phyloP scores from a whole-genome alignment of 495 filamentous ascomycete species.

The Aspergillus bridgeri region DNA sequence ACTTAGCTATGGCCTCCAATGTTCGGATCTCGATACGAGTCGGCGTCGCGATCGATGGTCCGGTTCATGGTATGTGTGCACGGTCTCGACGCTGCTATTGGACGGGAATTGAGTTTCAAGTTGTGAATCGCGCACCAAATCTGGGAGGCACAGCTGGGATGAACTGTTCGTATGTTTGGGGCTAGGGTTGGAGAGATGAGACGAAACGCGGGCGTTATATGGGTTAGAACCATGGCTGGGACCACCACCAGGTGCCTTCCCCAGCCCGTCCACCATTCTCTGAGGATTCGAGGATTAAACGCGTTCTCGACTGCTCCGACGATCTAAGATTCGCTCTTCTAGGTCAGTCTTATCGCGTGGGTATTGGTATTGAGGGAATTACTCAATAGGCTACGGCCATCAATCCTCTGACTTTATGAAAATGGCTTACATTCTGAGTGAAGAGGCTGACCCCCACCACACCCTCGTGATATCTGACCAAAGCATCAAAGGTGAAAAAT shows the following conservation, averaged over 20 bases:
- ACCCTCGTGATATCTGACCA: too few species aligned
- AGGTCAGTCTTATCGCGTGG: too few species aligned
- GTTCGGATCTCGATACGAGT: constrained; percentile 14
- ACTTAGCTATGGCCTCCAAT: constrained; percentile 41
- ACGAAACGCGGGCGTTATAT: neutral
- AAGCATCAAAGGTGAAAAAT: too few species aligned
- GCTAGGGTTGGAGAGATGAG: neutral
- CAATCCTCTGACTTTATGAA: too few species aligned
- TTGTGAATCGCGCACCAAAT: constrained; percentile 27
- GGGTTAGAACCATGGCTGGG: neutral
- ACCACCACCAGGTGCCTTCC: neutral
- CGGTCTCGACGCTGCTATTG: constrained; percentile 13
- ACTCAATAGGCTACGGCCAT: too few species aligned
- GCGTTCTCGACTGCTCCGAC: neutral
- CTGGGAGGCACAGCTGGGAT: constrained; percentile 9
- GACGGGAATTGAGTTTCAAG: constrained; percentile 22
- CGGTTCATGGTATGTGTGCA: constrained; percentile 19
- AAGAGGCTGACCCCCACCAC: too few species aligned
- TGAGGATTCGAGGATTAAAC: too few species aligned
- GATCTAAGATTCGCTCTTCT: neutral
- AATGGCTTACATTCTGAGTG: too few species aligned
- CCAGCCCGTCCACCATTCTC: neutral
- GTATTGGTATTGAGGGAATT: too few species aligned
- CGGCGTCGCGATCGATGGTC: constrained; percentile 3
- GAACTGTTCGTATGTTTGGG: neutral